phyloP scores from a whole-genome alignment of 371 early-diverging fungal genomes.

The Phascolomyces articulosus region DNA sequence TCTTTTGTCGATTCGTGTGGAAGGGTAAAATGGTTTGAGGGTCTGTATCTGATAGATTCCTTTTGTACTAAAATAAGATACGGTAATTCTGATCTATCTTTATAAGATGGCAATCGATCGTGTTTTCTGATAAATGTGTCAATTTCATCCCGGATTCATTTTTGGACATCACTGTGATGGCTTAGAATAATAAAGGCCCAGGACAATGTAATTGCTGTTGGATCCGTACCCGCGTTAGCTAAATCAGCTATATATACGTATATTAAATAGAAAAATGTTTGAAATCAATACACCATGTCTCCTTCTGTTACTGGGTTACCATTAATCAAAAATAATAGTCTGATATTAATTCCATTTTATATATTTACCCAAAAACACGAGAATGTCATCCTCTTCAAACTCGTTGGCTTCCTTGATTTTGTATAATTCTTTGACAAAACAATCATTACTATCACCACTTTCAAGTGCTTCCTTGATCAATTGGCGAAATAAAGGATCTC shows the following conservation, averaged over 20 bases:
- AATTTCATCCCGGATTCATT: conserved; percentile 12
- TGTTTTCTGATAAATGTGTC: conserved; percentile 16
- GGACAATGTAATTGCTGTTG: conserved; percentile 12
- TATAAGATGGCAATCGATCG: conserved; percentile 16
- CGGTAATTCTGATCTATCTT: conserved; percentile 17
- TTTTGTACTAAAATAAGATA: conserved; percentile 15
- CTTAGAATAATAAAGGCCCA: conserved; percentile 19
- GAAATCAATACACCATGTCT: background rate
- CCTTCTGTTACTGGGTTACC: background rate
- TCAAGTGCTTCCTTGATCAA: conserved; percentile 7
- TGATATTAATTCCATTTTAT: no score
- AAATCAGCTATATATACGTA: conserved; percentile 8
- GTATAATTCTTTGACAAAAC: background rate
- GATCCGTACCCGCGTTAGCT: conserved; percentile 21
- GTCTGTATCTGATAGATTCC: conserved; percentile 23
- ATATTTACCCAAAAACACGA: conserved; percentile 12
- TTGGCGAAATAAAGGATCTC: conserved; percentile 9
- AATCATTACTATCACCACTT: background rate
- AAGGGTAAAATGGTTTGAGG: conserved; percentile 5
- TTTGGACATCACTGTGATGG: conserved; percentile 19
- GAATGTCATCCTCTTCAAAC: background rate
- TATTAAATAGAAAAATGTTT: background rate
- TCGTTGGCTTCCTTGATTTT: background rate
- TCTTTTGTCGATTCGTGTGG: conserved; percentile 18
- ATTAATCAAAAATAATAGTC: no score